A percentile compares a stretch with the other conserved stretches of the same genome.
These are phyloP conservation scores for Beauveria varroae DNA, from an alignment of 2,329 filamentous ascomycete species.

Conservation along the genomic window DNA sequence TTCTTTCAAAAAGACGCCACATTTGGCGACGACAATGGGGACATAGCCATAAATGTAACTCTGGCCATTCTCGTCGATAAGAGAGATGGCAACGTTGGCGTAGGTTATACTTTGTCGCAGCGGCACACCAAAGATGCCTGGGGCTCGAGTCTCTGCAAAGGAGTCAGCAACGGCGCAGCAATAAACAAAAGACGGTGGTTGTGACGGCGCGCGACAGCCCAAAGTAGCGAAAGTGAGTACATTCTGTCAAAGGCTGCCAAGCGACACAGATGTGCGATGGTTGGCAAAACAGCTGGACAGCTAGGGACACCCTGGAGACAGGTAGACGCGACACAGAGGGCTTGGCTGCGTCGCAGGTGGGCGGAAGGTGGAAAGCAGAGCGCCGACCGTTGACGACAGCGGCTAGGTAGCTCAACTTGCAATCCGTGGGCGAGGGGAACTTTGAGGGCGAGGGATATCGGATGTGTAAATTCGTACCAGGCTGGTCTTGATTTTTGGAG, in stretches of 20 bases:
- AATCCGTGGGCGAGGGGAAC: not conserved
- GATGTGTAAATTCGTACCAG: slow-evolving; percentile 35
- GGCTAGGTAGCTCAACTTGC: not conserved
- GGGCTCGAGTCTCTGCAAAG: slow-evolving; percentile 39
- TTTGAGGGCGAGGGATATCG: not conserved
- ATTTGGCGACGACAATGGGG: slow-evolving; percentile 96
- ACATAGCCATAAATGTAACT: slow-evolving; percentile 99
- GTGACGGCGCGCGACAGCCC: not conserved
- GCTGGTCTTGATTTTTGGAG: slow-evolving; percentile 46
- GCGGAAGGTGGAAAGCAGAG: not conserved
- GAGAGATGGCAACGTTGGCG: slow-evolving; percentile 94
- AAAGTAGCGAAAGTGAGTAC: not conserved
- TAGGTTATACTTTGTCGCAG: slow-evolving; percentile 93
- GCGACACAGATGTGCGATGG: not conserved
- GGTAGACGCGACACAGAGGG: not conserved
- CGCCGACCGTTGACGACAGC: not conserved
- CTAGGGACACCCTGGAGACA: not conserved
- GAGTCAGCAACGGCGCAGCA: slow-evolving; percentile 3
- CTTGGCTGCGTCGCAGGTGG: not conserved
- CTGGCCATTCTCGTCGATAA: slow-evolving; percentile 84
- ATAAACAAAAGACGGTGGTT: not conserved
- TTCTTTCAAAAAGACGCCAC: slow-evolving; percentile 94
- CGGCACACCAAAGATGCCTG: slow-evolving; percentile 90
- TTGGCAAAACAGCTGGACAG: not conserved
- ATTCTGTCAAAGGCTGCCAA: not conserved